These are phyloP conservation scores for Fistulinella prunicolor DNA, from an alignment of 768 basidiomycete genomes.

Conservation along the genomic window DNA sequence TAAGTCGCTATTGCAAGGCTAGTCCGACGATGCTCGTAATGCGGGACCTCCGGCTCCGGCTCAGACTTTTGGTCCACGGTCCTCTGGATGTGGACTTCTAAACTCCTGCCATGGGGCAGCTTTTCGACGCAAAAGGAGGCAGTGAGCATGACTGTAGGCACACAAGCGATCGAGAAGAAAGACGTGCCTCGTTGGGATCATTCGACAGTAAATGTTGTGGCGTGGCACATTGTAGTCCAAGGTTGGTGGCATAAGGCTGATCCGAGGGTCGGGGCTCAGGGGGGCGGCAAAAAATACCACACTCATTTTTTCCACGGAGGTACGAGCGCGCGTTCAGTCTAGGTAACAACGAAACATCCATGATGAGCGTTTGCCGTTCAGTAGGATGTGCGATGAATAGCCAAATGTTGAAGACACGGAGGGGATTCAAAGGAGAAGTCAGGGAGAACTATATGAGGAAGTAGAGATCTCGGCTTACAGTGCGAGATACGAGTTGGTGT, in stretches of 20 bases:
- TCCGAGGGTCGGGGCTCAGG: slow-evolving; percentile 36
- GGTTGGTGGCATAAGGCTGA: neutral
- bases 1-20: too few relatives aligned
- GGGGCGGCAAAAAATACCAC: slow-evolving; percentile 40
- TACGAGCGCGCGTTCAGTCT: slow-evolving; percentile 46
- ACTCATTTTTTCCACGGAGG: slow-evolving; percentile 32
- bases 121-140: neutral
- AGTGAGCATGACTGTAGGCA: neutral
- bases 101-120: neutral
- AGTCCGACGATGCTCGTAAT: too few relatives aligned
- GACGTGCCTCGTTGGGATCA: slow-evolving; percentile 4
- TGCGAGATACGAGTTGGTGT: slow-evolving; percentile 54
- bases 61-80: too few relatives aligned
- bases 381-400: too few relatives aligned
- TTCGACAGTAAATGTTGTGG: neutral
- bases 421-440: neutral
- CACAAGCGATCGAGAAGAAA: neutral
- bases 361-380: neutral
- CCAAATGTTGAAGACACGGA: too few relatives aligned
- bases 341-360: neutral
- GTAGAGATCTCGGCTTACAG: slow-evolving; percentile 24
- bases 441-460: neutral
- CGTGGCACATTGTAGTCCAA: neutral
- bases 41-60: too few relatives aligned
- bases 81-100: slow-evolving; percentile 12